These are phyloP conservation scores for Tilletia walkeri DNA, from an alignment of 1,284 basidiomycete genomes.

Conservation along the genomic window DNA sequence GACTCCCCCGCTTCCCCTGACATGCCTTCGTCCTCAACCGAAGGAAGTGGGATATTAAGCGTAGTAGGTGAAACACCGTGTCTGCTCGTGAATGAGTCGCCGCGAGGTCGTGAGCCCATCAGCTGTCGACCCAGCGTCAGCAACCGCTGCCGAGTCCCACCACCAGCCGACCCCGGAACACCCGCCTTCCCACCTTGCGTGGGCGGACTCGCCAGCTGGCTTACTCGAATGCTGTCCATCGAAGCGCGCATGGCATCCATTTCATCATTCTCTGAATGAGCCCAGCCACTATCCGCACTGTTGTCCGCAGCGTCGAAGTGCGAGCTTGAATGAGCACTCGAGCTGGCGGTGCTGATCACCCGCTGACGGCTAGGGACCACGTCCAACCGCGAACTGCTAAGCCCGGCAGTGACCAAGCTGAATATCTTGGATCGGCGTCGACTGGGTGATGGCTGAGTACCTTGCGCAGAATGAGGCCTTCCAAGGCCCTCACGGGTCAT, in stretches of 20 bases:
- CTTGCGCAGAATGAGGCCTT: neutral
- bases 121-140: neutral
- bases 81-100: conserved; percentile 1
- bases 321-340: neutral
- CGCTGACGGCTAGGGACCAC: neutral
- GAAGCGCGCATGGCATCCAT: neutral
- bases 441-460: neutral
- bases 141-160: neutral
- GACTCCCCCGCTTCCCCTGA: neutral
- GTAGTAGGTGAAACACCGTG: neutral
- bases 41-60: neutral
- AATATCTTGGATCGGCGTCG: conserved; percentile 1
- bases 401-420: neutral
- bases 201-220: neutral
- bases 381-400: neutral
- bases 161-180: neutral
- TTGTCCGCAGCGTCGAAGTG: neutral
- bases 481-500: neutral
- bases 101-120: neutral
- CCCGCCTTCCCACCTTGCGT: neutral
- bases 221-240: neutral
- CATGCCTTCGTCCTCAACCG: neutral
- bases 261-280: neutral
- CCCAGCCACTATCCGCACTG: conserved; percentile 1
- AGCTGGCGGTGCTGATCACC: neutral